Base-by-base conservation (phyloP, 352 stramenopile species). In the Pelagophyceae sp. region DNA sequence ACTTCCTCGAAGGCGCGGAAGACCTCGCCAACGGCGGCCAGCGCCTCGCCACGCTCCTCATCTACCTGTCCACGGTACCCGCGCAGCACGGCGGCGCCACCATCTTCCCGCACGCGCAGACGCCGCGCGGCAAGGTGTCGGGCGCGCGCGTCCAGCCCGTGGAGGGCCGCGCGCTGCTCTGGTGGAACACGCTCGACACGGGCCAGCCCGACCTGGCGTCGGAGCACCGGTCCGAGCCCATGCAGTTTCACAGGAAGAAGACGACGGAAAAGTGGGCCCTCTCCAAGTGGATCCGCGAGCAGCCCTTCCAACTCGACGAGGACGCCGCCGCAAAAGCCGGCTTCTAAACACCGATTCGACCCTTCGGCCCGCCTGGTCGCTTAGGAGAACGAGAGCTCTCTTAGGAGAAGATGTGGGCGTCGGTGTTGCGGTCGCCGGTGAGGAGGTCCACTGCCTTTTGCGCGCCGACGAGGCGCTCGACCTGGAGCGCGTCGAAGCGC, bases 381-480 rank as follows among this genome's bases (percentile, higher is more conserved):
- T n/a, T n/a, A n/a, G n/a, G n/a, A n/a, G n/a, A n/a, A n/a, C n/a
- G n/a, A n/a, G n/a, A n/a, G n/a, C n/a, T n/a, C n/a, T n/a, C n/a
- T n/a, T 54, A 54, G 45, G 45, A 54, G 45, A 54, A 54, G 45
- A 54, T 37, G 67, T 32, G 35, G 35, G 38, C 33, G 37, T 50
- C 35, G 2, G 3, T 85, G 37, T 79, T 80, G 51, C 83, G 83
- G 0, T 69, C 45, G 65, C 64, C 75, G n/a, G 32, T 29, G 23
- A 86, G 63, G 69, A 85, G 83, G 50, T 72, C 79, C 3, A 35
- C 37, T 31, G 79, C 78, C 23, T 77, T 63, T 38, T 78, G 72
- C 40, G 78, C 86, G 31, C 90, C 89, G 20, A 93, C 88, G 74
- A 95, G 84, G 38, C 90, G 82, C 84, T 93, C 87, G 27, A 95